Conservation (phyloP, 2,329 filamentous ascomycete genomes). For the Elsinoe ampelina region DNA sequence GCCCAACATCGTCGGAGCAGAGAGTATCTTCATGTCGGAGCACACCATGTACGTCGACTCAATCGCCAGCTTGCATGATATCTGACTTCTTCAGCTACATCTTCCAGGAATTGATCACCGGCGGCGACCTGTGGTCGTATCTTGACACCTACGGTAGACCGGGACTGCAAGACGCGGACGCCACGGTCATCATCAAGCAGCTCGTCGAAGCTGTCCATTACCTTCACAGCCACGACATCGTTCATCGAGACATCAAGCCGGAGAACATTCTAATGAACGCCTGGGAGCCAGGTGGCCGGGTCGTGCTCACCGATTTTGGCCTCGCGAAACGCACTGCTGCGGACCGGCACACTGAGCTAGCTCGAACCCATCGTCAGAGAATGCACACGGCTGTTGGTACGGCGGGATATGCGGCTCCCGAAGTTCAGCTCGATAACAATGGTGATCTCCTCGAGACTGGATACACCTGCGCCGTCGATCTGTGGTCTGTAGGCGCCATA, state of each 20-base stretch:
- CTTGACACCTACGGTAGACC: conserved; percentile 40
- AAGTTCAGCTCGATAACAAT: conserved; percentile 25
- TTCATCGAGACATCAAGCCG: conserved; percentile 51
- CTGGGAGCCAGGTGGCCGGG: conserved; percentile 39
- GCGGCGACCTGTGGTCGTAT: conserved; percentile 53
- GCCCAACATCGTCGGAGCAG: conserved; percentile 51
- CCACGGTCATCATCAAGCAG: conserved; percentile 47
- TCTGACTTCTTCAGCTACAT: conserved; percentile 40
- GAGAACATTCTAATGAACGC: conserved; percentile 55
- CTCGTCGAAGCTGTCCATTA: conserved; percentile 50
- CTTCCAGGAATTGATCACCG: conserved; percentile 51
- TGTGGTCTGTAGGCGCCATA: conserved; percentile 54
- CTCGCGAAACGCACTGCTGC: conserved; percentile 37
- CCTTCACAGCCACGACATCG: conserved; percentile 46
- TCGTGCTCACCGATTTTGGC: conserved; percentile 55
- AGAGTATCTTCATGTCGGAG: conserved; percentile 46
- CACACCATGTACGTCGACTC: conserved; percentile 38
- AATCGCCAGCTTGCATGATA: not conserved
- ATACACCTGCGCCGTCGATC: conserved; percentile 51
- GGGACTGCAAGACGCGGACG: conserved; percentile 40
- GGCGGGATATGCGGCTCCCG: conserved; percentile 50
- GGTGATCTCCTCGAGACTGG: conserved; percentile 23
- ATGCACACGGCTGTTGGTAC: conserved; percentile 51
- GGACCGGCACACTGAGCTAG: conserved; percentile 15
- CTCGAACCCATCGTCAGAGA: conserved; percentile 24